phyloP scores from a whole-genome alignment of 2,329 filamentous ascomycete species.

The Epichloe coenophiala region DNA sequence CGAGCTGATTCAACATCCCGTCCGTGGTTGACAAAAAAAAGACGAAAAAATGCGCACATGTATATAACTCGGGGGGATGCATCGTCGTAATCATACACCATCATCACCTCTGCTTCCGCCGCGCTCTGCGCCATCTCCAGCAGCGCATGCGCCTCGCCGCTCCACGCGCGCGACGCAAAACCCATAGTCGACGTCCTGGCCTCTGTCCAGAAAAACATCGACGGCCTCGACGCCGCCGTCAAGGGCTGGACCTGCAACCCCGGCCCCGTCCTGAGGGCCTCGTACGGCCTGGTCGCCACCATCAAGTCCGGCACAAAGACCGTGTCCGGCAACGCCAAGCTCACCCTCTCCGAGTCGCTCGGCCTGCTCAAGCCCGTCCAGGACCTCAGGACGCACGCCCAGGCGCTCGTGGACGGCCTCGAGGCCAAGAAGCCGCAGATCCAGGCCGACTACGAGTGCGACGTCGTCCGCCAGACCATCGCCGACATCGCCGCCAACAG shows the following conservation, averaged over 20 bases:
- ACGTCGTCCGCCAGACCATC: not conserved
- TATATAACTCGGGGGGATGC: not conserved
- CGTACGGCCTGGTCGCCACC: too few species aligned
- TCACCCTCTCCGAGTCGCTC: not conserved
- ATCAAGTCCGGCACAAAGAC: too few species aligned
- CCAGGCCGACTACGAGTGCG: not conserved
- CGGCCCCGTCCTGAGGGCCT: too few species aligned
- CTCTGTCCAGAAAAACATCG: too few species aligned
- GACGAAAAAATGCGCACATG: too few species aligned
- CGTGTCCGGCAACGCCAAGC: too few species aligned
- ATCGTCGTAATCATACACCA: not conserved
- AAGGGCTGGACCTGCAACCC: too few species aligned
- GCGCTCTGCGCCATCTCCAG: not conserved
- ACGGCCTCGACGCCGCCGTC: too few species aligned
- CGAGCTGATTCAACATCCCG: too few species aligned
- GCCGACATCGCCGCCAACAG: not conserved
- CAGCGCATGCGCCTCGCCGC: too few species aligned
- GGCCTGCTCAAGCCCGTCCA: not conserved
- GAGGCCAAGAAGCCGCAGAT: not conserved
- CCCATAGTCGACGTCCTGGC: too few species aligned
- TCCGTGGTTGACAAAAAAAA: not conserved
- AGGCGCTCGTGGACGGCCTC: not conserved
- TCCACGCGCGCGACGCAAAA: too few species aligned
- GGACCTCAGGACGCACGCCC: not conserved
- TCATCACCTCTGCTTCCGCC: not conserved